These are phyloP conservation scores for Penicillium psychrosexuale DNA, from an alignment of 2,329 filamentous ascomycete genomes.

Conservation along the genomic window DNA sequence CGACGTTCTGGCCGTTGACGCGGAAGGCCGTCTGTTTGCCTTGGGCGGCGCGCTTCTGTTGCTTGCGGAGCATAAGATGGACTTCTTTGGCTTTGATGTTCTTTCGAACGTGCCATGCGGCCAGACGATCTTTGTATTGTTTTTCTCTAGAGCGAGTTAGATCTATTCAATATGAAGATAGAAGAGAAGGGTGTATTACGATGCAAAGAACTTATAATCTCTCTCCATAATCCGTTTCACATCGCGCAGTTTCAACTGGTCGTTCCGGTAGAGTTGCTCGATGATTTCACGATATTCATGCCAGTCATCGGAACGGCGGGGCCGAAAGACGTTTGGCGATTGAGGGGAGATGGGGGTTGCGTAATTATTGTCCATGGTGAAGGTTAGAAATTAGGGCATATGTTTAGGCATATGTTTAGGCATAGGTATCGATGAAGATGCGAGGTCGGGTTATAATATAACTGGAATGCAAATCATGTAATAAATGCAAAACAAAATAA, in stretches of 20 bases:
- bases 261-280: conserved; percentile 35
- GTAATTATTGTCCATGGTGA: conserved; percentile 18
- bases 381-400: no score
- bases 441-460: background rate
- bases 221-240: conserved; percentile 38
- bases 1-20: conserved; percentile 34
- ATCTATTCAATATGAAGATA: conserved; percentile 1
- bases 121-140: conserved; percentile 40
- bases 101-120: conserved; percentile 38
- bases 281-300: conserved; percentile 36
- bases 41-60: conserved; percentile 37
- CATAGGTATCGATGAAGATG: no score
- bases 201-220: conserved; percentile 37
- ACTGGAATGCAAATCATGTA: conserved; percentile 8
- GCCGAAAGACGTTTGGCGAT: conserved; percentile 27
- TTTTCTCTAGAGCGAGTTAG: conserved; percentile 33
- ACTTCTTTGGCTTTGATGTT: conserved; percentile 41
- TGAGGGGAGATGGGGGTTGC: conserved; percentile 11
- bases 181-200: conserved; percentile 25
- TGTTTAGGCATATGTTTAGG: no score
- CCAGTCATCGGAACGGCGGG: conserved; percentile 39
- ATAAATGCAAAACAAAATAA: background rate
- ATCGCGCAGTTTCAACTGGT: conserved; percentile 37
- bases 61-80: conserved; percentile 38
- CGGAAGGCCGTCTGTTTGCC: conserved; percentile 39